Conservation (phyloP, 2,329 filamentous ascomycete genomes). For the Clarireedia paspali region DNA sequence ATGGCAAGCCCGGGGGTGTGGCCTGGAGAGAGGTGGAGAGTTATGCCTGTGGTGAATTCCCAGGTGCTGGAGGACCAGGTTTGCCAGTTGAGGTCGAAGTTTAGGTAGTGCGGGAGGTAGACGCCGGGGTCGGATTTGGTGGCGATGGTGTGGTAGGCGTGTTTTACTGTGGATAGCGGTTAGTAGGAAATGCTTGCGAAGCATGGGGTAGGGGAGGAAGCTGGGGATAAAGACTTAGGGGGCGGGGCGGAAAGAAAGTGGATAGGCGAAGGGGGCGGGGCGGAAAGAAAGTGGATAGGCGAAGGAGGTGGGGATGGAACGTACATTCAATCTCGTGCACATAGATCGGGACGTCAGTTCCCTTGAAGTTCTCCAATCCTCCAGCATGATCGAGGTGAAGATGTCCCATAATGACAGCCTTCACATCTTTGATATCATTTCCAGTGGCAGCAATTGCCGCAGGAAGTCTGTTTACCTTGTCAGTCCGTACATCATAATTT, state of each 20-base stretch:
- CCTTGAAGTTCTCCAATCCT: slow-evolving; percentile 35
- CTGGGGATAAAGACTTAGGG: not conserved
- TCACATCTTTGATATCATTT: slow-evolving; percentile 36
- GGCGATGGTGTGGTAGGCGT: slow-evolving; percentile 35
- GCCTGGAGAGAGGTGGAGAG: slow-evolving; percentile 6
- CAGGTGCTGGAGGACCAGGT: slow-evolving; percentile 28
- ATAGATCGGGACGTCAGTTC: slow-evolving; percentile 35
- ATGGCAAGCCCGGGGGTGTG: slow-evolving; percentile 14
- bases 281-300: not conserved
- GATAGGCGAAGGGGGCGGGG: not conserved
- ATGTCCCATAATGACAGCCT: slow-evolving; percentile 37
- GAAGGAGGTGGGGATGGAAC: not conserved
- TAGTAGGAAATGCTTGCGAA: not conserved
- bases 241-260: not conserved
- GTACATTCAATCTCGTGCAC: slow-evolving; percentile 35
- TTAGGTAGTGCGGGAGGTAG: slow-evolving; percentile 31
- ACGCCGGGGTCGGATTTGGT: slow-evolving; percentile 32
- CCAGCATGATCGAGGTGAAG: slow-evolving; percentile 40
- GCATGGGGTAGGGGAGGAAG: not conserved
- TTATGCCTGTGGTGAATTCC: slow-evolving; percentile 32
- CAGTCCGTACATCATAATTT: not conserved
- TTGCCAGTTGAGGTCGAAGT: slow-evolving; percentile 32
- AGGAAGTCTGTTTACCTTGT: not conserved
- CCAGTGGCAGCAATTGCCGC: slow-evolving; percentile 12
- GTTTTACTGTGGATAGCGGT: slow-evolving; percentile 26